Base-by-base conservation (phyloP, 208 protist species). In the Trypanosoma avium region DNA sequence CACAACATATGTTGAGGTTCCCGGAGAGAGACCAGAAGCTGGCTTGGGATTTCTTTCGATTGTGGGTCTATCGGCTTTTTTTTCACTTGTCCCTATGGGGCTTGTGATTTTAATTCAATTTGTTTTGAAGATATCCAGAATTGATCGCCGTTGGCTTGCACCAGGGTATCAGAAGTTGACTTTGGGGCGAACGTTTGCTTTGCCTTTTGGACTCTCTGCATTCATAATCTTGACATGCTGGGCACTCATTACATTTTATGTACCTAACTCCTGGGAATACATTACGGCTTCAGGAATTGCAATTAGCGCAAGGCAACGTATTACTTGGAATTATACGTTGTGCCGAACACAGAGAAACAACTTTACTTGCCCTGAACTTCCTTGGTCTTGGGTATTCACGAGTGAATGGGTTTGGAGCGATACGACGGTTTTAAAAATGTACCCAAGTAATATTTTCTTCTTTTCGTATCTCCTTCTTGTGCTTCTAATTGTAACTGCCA, bases 381-480 rank as follows among this genome's bases (percentile, higher is more conserved):
- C 73, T 5, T 52, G 69, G 57, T 75, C 84, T 42, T 77, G 62
- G 57, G 63, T 86, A 42, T 64, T 61, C 36, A 83, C 84, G 8
- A 53, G 52, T 4, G 59, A 82, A 40, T 70, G 79, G 27, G 55
- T 55, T 24, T 27, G 73, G 33, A 75, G 63, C 6, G 55, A 74
- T 0, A 12, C 57, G 27, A 22, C 81, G 29, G 60, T 69, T 10
- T 64, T 90, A 52, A 90, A 90, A 52, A 36, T 84, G 32, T 90
- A 74, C 54, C 84, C 84, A 26, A 73, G 75, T 59, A 90, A 86
- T 59, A 42, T 86, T 6, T 79, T 90, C 61, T 86, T 87, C 53
- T 90, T 77, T 50, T 54, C 38, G n/a, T 90, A 80, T 46, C 45
- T 85, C 21, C 33, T 81, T 4, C 3, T 71, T 7, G 19, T 74